Evolutionary conservation across 2,329 filamentous ascomycete species (phyloP).

Genomic region (Coniella vitis): DNA sequence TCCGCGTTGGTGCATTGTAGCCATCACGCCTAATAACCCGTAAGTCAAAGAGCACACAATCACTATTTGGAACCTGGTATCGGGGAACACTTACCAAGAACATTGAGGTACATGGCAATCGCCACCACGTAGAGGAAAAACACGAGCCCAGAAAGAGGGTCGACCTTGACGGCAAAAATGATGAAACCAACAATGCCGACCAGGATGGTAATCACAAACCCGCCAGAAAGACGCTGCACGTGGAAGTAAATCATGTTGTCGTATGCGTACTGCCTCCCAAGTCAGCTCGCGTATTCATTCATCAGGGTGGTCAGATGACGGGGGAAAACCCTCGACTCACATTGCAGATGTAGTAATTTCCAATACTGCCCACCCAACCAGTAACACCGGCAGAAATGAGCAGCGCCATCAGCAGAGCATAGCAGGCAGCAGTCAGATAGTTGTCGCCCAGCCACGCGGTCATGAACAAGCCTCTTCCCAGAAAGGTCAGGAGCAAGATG

Average conservation of each 20-base stretch:
- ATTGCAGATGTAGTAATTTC: constrained; percentile 50
- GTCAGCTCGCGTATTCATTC: too few species aligned
- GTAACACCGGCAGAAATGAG: constrained; percentile 54
- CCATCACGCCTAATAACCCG: constrained; percentile 28
- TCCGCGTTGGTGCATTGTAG: constrained; percentile 46
- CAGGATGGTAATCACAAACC: constrained; percentile 34
- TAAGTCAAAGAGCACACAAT: too few species aligned
- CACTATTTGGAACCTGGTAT: constrained; percentile 5
- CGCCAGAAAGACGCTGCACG: constrained; percentile 38
- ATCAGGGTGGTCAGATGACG: too few species aligned
- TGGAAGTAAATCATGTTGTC: constrained; percentile 36
- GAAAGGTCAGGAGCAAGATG: constrained; percentile 50
- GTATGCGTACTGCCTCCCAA: constrained; percentile 31
- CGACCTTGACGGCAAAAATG: constrained; percentile 37
- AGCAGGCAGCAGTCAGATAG: constrained; percentile 44
- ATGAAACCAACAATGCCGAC: constrained; percentile 40
- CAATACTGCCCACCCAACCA: constrained; percentile 56
- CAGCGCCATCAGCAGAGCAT: constrained; percentile 51
- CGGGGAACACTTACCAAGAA: constrained; percentile 39
- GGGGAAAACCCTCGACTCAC: constrained; percentile 15
- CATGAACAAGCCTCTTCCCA: constrained; percentile 54
- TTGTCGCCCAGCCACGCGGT: constrained; percentile 48
- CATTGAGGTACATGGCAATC: constrained; percentile 51
- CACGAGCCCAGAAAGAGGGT: constrained; percentile 40
- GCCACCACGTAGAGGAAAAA: constrained; percentile 54